Conservation (phyloP, 768 basidiomycete species). For the Suillus americanus region DNA sequence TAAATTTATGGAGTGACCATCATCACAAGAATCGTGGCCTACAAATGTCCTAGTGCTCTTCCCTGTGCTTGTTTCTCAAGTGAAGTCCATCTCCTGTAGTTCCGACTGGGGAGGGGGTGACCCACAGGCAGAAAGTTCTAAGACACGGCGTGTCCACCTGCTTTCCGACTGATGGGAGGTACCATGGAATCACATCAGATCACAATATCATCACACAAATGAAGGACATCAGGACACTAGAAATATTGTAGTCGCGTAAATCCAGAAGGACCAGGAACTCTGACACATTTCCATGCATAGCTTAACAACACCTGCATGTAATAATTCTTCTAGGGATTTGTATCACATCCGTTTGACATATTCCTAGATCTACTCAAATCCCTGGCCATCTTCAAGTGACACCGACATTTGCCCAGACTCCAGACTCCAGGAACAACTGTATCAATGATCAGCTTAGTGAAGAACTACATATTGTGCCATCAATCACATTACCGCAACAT, state of each 20-base stretch:
- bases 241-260: no score
- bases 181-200: no score
- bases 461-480: neutral
- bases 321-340: neutral
- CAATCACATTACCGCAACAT: neutral
- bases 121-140: no score
- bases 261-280: no score
- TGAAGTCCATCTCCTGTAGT: no score
- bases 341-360: neutral
- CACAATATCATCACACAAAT: no score
- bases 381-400: neutral
- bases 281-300: neutral
- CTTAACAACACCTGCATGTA: neutral
- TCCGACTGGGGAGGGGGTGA: no score
- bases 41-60: no score
- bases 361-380: neutral
- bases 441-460: neutral
- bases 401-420: neutral
- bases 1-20: neutral
- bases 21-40: neutral
- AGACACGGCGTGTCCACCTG: no score
- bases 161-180: no score
- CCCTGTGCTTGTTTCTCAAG: no score
- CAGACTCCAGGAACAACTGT: neutral
- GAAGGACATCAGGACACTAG: no score